Conservation (phyloP, 2,329 filamentous ascomycete species). For the Xylaria polymorpha region DNA sequence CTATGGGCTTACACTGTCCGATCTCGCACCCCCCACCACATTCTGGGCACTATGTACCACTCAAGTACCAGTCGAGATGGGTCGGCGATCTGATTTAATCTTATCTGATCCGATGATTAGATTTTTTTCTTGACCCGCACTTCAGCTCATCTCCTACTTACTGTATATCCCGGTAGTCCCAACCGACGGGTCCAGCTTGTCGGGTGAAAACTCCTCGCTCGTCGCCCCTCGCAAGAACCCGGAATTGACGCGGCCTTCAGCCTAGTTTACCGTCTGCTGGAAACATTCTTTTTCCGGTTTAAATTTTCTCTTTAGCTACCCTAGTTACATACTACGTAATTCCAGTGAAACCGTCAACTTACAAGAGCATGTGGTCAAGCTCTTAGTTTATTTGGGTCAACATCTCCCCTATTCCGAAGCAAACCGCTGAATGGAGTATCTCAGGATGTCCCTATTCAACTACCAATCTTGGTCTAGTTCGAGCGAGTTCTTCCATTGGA, state of each 20-base stretch:
- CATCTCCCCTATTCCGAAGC: constrained; percentile 1
- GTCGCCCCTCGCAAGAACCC: neutral
- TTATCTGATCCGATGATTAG: constrained; percentile 52
- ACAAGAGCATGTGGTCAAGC: neutral
- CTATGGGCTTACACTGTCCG: constrained; percentile 37
- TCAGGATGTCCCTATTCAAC: constrained; percentile 24
- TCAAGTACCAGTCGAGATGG: constrained; percentile 24
- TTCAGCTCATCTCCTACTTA: constrained; percentile 9
- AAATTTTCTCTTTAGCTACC: neutral
- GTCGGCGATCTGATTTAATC: constrained; percentile 43
- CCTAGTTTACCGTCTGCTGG: neutral
- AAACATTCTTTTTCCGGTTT: neutral
- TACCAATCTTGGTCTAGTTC: constrained; percentile 34
- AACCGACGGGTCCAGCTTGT: constrained; percentile 11
- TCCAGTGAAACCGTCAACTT: neutral
- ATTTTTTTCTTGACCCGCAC: constrained; percentile 42
- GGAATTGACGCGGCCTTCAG: constrained; percentile 1
- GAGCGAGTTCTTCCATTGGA: constrained; percentile 9
- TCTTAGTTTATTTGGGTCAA: constrained; percentile 1
- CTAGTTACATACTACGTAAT: constrained; percentile 6
- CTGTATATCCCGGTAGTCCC: constrained; percentile 1
- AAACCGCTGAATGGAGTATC: constrained; percentile 5
- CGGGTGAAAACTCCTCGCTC: constrained; percentile 6
- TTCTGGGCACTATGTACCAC: neutral
- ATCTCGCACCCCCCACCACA: constrained; percentile 41